These are phyloP conservation scores for Saccharomycopsis fibuligera DNA, from an alignment of 805 yeast genomes.

Conservation along the genomic window DNA sequence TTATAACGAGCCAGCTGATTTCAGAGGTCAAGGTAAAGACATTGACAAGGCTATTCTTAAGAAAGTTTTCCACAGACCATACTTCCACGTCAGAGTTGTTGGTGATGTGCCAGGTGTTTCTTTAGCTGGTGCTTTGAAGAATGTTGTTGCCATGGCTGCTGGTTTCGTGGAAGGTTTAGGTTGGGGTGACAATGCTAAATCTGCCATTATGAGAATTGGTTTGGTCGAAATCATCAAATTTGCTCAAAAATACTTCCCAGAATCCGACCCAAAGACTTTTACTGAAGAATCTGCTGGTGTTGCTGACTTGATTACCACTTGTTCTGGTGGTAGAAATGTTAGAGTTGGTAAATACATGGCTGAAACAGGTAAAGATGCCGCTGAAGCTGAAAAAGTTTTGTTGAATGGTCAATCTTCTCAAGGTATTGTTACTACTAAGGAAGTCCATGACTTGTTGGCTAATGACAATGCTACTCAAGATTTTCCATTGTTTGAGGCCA, in stretches of 20 bases:
- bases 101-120: constrained; percentile 95
- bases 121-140: constrained; percentile 94
- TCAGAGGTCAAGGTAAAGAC: constrained; percentile 59
- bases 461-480: constrained; percentile 37
- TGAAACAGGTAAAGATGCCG: constrained; percentile 65
- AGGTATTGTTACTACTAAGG: constrained; percentile 85
- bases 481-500: constrained; percentile 64
- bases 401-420: constrained; percentile 96
- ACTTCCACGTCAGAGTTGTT: constrained; percentile 92
- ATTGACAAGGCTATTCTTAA: constrained; percentile 68
- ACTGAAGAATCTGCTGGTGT: constrained; percentile 96
- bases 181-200: constrained; percentile 98
- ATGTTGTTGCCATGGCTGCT: constrained; percentile 92
- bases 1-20: constrained; percentile 68
- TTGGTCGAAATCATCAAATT: constrained; percentile 83
- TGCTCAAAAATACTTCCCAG: constrained; percentile 75
- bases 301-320: constrained; percentile 95
- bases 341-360: constrained; percentile 86
- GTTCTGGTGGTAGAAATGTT: constrained; percentile 96
- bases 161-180: constrained; percentile 97
- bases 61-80: constrained; percentile 90
- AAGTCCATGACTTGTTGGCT: constrained; percentile 78
- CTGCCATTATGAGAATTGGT: constrained; percentile 96
- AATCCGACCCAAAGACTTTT: constrained; percentile 69
- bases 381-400: constrained; percentile 76